Percentiles rank a stretch among this genome's conserved stretches.
Conservation (phyloP, 2,329 filamentous ascomycete genomes). For the Beauveria scarabaeidicola region DNA sequence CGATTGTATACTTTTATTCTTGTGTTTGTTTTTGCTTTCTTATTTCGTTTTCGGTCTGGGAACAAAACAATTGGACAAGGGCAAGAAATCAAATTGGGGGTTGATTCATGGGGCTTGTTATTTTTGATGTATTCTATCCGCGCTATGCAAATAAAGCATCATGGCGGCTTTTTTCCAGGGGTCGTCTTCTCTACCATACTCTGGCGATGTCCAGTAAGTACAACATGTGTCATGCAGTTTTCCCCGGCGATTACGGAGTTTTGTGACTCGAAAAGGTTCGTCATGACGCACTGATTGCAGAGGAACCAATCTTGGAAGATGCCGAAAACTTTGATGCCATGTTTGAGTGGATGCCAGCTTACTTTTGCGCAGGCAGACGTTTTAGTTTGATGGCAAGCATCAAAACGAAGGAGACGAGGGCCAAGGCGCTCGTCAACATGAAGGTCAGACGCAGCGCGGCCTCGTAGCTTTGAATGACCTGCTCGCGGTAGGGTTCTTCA, state of each 20-base stretch:
- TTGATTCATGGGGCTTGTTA: background rate
- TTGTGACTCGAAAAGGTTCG: too few relatives aligned
- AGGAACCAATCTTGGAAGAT: background rate
- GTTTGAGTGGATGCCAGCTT: background rate
- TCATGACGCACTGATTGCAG: background rate
- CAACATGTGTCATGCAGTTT: too few relatives aligned
- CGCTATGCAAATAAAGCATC: background rate
- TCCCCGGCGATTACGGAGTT: too few relatives aligned
- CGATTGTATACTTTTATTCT: background rate
- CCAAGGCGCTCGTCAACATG: constrained; percentile 34
- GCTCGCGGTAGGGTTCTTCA: constrained; percentile 36
- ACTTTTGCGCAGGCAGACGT: constrained; percentile 37
- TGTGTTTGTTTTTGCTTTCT: background rate
- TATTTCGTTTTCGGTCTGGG: background rate
- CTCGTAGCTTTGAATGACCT: constrained; percentile 49
- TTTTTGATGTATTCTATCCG: constrained; percentile 4
- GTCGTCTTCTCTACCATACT: background rate
- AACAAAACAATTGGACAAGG: background rate
- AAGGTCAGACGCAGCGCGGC: constrained; percentile 41
- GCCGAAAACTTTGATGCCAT: background rate
- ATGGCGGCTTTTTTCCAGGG: background rate
- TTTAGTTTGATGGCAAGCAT: constrained; percentile 47
- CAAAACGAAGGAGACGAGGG: constrained; percentile 38
- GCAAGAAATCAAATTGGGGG: background rate
- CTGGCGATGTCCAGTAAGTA: background rate